Evolutionary conservation across 495 filamentous ascomycete genomes (phyloP), one percentile per base, ranked within the genome.

Genomic region (Aspergillus cristatus): DNA sequence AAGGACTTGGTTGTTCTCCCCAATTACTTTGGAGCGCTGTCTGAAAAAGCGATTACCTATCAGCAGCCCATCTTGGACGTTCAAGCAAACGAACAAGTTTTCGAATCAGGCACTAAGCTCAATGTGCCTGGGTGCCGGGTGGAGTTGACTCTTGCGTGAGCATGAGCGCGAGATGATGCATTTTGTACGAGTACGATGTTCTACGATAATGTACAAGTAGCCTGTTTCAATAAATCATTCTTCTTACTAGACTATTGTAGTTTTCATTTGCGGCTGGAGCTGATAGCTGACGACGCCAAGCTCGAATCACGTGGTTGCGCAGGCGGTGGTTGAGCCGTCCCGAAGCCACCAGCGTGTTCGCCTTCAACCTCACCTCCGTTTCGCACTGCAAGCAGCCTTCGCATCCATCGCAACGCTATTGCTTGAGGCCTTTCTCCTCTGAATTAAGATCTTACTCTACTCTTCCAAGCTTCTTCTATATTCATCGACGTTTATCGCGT

Each of bases 1-100:
- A 55, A 47, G 15, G 43, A 48, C 22, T 25, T 70, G 18, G 28
- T 42, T 3, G 40, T 51, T 14, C 22, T 61, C 4, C 50, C 54
- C 18, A 53, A 57, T 35, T 49, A 54, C 14, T 74, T 75, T 43
- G 70, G 71, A 2, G 67, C 67, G 29, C 41, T 72, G 26, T 72
- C 69, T 6, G 70, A 71, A 34, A 65, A 68, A 40, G 66, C 63
- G 14, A 67, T 75, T 35, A 63, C 58, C 11, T 69, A 65, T 40
- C 45, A 54, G 14, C 60, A 61, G 37, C 57, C 57, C 12, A 17
- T 54, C 26, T n/a, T n/a, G n/a, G 8, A 24, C 20, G 10, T 32
- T 13, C 28, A 14, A n/a, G 6, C 40, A 30, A 34, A 24, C 7
- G 44, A 30, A 35, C 40, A 32, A 14, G 29, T 13, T 17, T 33